phyloP scores from a whole-genome alignment of 2,329 filamentous ascomycete species.

The Amylocarpus encephaloides region DNA sequence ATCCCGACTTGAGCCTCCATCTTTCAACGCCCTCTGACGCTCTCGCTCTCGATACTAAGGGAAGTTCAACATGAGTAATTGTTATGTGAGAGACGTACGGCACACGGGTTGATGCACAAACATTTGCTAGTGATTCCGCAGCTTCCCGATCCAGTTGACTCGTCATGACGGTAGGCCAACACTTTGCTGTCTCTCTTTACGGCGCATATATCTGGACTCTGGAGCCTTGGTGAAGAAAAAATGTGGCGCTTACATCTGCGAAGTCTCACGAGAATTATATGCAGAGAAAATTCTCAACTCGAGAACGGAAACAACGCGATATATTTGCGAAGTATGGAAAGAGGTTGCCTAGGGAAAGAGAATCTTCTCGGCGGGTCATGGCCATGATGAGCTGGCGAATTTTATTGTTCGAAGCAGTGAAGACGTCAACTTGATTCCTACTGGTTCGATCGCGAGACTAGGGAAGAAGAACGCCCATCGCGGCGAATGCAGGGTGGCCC shows the following conservation, averaged over 20 bases:
- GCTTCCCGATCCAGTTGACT: slow-evolving; percentile 11
- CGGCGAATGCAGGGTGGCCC: background rate
- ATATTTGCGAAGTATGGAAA: no score
- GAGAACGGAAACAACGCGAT: no score
- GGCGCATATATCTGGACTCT: background rate
- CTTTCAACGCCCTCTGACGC: background rate
- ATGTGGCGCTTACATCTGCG: no score
- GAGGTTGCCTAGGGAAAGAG: background rate
- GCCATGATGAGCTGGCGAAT: slow-evolving; percentile 1
- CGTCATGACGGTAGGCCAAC: background rate
- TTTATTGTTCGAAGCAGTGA: background rate
- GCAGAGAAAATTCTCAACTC: background rate
- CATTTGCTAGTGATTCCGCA: slow-evolving; percentile 16
- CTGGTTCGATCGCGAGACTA: slow-evolving; percentile 5
- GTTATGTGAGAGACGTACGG: no score
- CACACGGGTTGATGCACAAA: slow-evolving; percentile 2
- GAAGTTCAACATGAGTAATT: background rate
- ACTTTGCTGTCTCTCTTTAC: background rate
- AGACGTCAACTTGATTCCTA: slow-evolving; percentile 3
- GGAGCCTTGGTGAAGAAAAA: background rate
- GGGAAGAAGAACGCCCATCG: slow-evolving; percentile 2
- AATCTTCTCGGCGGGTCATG: background rate
- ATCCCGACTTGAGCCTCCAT: background rate
- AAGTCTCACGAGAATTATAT: background rate
- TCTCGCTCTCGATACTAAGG: background rate